phyloP scores from a whole-genome alignment of 23 red algal species.

The Chondrus crispus region DNA sequence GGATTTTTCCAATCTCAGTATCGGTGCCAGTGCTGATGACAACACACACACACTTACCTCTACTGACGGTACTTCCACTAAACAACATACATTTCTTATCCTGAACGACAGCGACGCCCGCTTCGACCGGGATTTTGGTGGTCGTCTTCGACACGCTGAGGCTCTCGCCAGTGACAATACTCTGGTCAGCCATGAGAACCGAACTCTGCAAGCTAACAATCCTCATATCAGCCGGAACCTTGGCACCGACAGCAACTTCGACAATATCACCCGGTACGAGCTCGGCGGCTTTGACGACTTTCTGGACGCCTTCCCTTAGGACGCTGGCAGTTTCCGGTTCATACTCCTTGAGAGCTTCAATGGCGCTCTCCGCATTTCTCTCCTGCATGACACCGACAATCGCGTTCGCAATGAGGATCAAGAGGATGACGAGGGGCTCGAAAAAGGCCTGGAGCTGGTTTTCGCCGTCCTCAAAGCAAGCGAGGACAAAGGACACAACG shows the following conservation, averaged over 20 bases:
- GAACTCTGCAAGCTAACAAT: slow-evolving; percentile 76
- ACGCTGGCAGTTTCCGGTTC: slow-evolving; percentile 88
- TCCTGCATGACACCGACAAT: slow-evolving; percentile 96
- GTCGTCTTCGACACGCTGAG: slow-evolving; percentile 80
- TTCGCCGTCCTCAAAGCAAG: slow-evolving; percentile 81
- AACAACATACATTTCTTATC: slow-evolving; percentile 98
- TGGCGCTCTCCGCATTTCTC: slow-evolving; percentile 90
- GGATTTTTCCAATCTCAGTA: slow-evolving; percentile 96
- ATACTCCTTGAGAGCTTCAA: slow-evolving; percentile 86
- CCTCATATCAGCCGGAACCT: slow-evolving; percentile 91
- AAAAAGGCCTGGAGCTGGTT: slow-evolving; percentile 83
- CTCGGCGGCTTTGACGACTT: slow-evolving; percentile 55
- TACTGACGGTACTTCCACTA: slow-evolving; percentile 78
- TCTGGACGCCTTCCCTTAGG: slow-evolving; percentile 52
- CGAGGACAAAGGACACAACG: slow-evolving; percentile 83
- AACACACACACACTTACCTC: slow-evolving; percentile 73
- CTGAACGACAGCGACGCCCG: slow-evolving; percentile 77
- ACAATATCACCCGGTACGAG: slow-evolving; percentile 97
- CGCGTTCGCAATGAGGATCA: slow-evolving; percentile 94
- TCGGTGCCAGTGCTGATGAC: slow-evolving; percentile 75
- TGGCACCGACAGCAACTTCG: slow-evolving; percentile 81
- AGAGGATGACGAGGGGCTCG: slow-evolving; percentile 93
- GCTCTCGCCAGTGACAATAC: slow-evolving; percentile 92
- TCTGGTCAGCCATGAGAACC: slow-evolving; percentile 87
- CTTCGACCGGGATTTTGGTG: slow-evolving; percentile 22